A percentile compares a stretch with the other conserved stretches of the same genome.
Evolutionary conservation across 352 stramenopile genomes (phyloP).

Genomic region (Phytopythium sindhum): DNA sequence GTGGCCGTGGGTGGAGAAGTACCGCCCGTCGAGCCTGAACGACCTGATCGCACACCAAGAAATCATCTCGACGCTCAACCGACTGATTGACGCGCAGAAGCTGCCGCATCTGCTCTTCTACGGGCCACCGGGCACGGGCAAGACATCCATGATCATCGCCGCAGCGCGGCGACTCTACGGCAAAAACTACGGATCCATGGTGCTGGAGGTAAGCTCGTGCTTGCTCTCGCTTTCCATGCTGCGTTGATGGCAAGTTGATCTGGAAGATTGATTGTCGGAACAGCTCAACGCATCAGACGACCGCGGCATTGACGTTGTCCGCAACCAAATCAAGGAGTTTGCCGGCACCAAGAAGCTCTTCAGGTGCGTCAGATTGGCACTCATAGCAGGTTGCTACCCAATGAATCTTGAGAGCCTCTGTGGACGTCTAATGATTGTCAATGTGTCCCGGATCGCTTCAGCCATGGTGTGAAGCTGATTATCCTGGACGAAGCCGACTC

Average conservation of each 20-base stretch:
- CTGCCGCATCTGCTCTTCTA: constrained; percentile 97
- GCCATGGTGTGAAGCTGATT: constrained; percentile 94
- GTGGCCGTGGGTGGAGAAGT: constrained; percentile 98
- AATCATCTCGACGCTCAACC: constrained; percentile 96
- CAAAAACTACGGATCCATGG: constrained; percentile 93
- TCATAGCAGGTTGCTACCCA: too few species aligned
- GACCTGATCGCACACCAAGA: constrained; percentile 97
- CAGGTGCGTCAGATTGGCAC: constrained; percentile 25
- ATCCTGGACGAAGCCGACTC: constrained; percentile 98
- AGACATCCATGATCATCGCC: constrained; percentile 98
- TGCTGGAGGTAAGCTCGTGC: constrained; percentile 71
- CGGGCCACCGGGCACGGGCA: constrained; percentile 95
- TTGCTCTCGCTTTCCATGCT: neutral
- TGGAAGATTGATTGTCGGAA: neutral
- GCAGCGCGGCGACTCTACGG: constrained; percentile 95
- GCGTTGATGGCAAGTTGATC: neutral
- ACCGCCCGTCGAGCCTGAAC: constrained; percentile 91
- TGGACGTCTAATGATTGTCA: neutral
- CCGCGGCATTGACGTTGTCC: constrained; percentile 95
- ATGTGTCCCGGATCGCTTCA: constrained; percentile 1
- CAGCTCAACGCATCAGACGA: constrained; percentile 98
- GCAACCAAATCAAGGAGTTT: constrained; percentile 98
- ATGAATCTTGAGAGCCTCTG: neutral
- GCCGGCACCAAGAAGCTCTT: constrained; percentile 97
- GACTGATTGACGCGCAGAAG: constrained; percentile 95